phyloP scores from a whole-genome alignment of 2,329 filamentous ascomycete species.

The Penicillium sp. region DNA sequence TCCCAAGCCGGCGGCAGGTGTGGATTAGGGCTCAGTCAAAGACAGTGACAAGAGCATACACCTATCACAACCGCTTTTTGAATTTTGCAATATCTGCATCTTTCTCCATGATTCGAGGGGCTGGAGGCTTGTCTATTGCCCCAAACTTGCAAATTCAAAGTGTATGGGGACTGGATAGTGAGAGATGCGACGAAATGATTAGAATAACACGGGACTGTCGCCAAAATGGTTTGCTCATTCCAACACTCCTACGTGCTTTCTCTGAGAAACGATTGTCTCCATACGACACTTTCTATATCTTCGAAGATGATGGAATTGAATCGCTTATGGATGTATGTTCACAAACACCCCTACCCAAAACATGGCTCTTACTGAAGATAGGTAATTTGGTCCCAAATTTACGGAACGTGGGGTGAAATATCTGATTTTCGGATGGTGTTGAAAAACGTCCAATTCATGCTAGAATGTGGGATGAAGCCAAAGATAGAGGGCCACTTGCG shows the following conservation, averaged over 20 bases:
- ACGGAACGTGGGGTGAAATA: fast-evolving
- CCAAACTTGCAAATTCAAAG: not conserved
- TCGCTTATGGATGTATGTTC: not conserved
- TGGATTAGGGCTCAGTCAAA: not conserved
- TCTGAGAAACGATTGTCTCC: not conserved
- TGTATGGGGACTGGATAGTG: not conserved
- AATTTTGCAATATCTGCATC: constrained; percentile 9
- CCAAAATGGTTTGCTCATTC: not conserved
- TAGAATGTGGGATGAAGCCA: not conserved
- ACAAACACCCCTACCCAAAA: not conserved
- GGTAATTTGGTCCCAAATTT: not conserved
- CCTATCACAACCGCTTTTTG: constrained; percentile 5
- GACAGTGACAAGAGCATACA: not conserved
- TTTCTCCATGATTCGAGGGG: constrained; percentile 3
- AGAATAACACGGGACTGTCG: fast-evolving
- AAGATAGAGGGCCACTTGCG: not conserved
- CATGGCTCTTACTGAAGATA: not conserved
- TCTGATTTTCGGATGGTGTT: not conserved
- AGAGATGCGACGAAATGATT: not conserved
- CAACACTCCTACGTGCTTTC: not conserved
- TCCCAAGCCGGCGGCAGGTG: no score
- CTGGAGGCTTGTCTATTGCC: constrained; percentile 13
- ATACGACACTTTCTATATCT: not conserved
- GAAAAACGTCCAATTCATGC: not conserved
- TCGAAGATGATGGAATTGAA: fast-evolving